phyloP scores from a whole-genome alignment of 495 filamentous ascomycete species.

The Hyaloscypha variabilis region DNA sequence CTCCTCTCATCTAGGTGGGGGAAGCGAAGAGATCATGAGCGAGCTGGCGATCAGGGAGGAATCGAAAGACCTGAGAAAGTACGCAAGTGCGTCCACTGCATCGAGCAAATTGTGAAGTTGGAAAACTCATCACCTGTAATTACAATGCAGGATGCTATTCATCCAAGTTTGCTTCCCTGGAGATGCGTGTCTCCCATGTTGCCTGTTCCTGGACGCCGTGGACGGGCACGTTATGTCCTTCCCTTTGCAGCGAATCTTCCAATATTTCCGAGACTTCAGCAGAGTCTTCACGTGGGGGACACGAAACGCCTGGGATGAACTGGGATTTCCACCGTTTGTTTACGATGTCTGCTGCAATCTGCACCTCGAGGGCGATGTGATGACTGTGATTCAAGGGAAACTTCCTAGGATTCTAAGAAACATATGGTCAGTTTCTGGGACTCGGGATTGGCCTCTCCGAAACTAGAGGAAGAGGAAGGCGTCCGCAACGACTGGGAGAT shows the following conservation, averaged over 20 bases:
- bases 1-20: constrained; percentile 30
- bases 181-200: background rate
- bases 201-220: background rate
- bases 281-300: background rate
- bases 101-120: constrained; percentile 25
- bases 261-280: background rate
- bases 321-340: background rate
- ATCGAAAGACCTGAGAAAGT: constrained; percentile 30
- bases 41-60: constrained; percentile 37
- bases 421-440: background rate
- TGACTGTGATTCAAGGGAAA: background rate
- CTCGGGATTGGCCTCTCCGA: background rate
- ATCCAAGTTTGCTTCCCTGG: background rate
- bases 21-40: constrained; percentile 41
- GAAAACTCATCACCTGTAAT: background rate
- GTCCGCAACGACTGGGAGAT: no score
- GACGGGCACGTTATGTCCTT: background rate
- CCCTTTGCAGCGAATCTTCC: background rate
- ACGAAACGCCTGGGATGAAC: background rate
- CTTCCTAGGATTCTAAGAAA: background rate
- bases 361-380: background rate
- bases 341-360: background rate
- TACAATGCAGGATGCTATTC: background rate
- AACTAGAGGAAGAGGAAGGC: no score
- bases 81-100: constrained; percentile 10